Conservation (phyloP, 768 basidiomycete genomes). For the Suillus brevipes region DNA sequence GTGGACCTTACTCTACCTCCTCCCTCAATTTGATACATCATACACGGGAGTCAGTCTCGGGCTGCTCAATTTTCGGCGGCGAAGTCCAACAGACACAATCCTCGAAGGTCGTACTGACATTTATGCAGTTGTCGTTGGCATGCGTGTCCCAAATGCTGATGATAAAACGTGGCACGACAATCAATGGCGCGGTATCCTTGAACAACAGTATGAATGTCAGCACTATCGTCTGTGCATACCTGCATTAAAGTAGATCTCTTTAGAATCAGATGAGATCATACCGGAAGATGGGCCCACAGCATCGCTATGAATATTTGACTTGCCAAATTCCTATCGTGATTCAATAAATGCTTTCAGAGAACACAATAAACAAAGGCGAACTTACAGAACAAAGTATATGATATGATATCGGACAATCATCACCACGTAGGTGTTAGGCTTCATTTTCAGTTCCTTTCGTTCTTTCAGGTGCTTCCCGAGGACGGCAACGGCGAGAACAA, state of each 20-base stretch:
- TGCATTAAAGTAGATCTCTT: not conserved
- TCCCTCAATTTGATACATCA: not conserved
- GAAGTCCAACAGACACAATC: not conserved
- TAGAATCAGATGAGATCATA: not conserved
- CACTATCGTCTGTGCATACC: not conserved
- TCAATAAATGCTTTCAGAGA: not conserved
- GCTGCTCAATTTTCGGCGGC: not conserved
- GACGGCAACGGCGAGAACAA: not conserved
- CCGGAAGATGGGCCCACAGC: not conserved
- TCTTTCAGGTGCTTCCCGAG: not conserved
- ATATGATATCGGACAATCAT: not conserved
- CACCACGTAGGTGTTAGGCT: not conserved
- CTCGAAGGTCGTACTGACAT: not conserved
- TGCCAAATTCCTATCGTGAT: not conserved
- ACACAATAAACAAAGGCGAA: not conserved
- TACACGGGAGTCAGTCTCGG: not conserved
- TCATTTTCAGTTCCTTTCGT: not conserved
- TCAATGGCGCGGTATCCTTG: not conserved
- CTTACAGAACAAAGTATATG: not conserved
- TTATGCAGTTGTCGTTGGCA: not conserved
- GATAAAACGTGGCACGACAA: not conserved
- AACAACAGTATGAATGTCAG: not conserved
- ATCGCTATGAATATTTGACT: not conserved
- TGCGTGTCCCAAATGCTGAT: not conserved
- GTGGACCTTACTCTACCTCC: not conserved